Percentiles rank a stretch among this genome's conserved stretches.
Conservation (phyloP, 331 rosid genomes). For the Pyrus hybrid region DNA sequence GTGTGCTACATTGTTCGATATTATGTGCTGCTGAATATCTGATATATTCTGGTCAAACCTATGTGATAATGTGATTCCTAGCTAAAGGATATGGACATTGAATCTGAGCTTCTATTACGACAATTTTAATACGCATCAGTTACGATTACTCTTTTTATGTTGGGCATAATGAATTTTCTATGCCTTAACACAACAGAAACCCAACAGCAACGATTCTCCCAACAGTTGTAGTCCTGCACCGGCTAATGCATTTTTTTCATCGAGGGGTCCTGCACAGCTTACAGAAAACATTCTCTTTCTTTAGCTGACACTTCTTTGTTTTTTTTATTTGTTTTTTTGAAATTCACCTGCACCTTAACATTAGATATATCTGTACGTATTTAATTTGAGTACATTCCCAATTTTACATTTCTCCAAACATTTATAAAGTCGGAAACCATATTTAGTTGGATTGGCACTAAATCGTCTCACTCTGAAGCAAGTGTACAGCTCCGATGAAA, state of each 20-base stretch:
- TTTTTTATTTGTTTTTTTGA: not conserved
- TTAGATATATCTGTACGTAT: not conserved
- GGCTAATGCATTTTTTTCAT: slow-evolving; percentile 69
- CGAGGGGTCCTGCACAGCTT: slow-evolving; percentile 77
- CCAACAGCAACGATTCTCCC: slow-evolving; percentile 71
- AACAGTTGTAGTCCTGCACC: slow-evolving; percentile 71
- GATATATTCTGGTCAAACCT: not conserved
- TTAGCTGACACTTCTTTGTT: not conserved
- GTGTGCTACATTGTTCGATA: not conserved
- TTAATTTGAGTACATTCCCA: not conserved
- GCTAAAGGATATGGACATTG: not conserved
- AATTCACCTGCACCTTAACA: not conserved
- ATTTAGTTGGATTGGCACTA: not conserved
- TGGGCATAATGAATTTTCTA: not conserved
- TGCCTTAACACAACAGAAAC: slow-evolving; percentile 32
- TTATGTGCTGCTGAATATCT: not conserved
- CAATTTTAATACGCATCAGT: not conserved
- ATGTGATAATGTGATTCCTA: not conserved
- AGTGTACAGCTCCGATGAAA: not conserved
- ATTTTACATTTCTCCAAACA: not conserved
- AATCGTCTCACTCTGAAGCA: not conserved
- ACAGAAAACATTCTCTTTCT: slow-evolving; percentile 69
- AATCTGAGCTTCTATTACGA: not conserved
- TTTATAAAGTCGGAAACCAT: not conserved
- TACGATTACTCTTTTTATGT: not conserved